Evolutionary conservation across 495 filamentous ascomycete species (phyloP).

Genomic region (Gamarada debralockiae): DNA sequence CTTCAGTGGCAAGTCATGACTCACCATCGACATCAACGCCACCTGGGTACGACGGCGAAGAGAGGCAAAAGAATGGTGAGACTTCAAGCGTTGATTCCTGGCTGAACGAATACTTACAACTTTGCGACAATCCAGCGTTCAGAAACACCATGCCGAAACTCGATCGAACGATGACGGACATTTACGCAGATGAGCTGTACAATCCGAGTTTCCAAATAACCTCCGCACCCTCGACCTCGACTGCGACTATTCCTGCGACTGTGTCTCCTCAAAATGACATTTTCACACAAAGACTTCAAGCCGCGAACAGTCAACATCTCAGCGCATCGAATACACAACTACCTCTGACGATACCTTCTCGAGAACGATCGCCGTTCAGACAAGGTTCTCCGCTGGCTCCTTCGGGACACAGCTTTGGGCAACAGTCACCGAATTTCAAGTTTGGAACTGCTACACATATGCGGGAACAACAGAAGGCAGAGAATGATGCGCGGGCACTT

Average conservation of each 20-base stretch:
- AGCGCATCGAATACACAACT: conserved; percentile 48
- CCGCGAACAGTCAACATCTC: conserved; percentile 69
- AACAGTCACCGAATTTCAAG: conserved; percentile 33
- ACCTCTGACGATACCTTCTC: conserved; percentile 43
- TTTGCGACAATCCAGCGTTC: conserved; percentile 38
- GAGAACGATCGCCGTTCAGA: conserved; percentile 81
- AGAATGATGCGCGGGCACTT: conserved; percentile 50
- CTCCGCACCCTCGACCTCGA: conserved; percentile 42
- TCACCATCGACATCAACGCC: conserved; percentile 47
- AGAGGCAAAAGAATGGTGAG: conserved; percentile 30
- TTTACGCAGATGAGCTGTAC: conserved; percentile 82
- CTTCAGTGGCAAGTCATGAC: conserved; percentile 42
- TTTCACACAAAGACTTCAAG: conserved; percentile 71
- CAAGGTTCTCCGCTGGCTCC: conserved; percentile 65
- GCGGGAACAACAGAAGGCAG: conserved; percentile 55
- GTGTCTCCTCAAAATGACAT: conserved; percentile 57
- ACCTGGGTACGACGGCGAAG: conserved; percentile 37
- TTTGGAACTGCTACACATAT: conserved; percentile 55
- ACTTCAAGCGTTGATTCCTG: conserved; percentile 40
- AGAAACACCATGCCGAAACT: conserved; percentile 69
- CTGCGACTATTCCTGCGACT: conserved; percentile 32
- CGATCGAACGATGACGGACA: conserved; percentile 80
- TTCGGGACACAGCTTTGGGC: conserved; percentile 39
- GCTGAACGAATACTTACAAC: conserved; percentile 60
- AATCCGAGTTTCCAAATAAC: conserved; percentile 58